Conservation (phyloP, 2,329 filamentous ascomycete species). For the Pestalotiopsis sp. region DNA sequence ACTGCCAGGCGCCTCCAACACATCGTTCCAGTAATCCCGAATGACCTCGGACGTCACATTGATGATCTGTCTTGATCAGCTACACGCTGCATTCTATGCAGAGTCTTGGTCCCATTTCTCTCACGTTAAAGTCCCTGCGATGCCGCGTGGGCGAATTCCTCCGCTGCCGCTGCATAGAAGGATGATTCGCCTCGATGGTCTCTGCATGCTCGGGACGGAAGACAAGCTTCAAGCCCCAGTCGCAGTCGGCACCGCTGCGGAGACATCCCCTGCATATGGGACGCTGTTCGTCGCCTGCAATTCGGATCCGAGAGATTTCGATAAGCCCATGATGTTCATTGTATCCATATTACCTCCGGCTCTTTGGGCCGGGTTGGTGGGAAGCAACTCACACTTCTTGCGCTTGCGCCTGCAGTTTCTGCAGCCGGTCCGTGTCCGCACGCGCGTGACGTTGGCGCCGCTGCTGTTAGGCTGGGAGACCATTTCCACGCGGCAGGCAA, state of each 20-base stretch:
- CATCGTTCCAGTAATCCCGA: slow-evolving; percentile 3
- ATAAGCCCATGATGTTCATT: neutral
- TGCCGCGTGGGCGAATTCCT: neutral
- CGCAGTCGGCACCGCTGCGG: neutral
- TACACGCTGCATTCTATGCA: neutral
- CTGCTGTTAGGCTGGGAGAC: neutral
- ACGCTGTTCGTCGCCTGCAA: neutral
- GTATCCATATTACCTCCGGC: neutral
- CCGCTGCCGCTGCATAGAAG: neutral
- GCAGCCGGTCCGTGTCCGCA: slow-evolving; percentile 2
- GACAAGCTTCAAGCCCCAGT: neutral
- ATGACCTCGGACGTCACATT: slow-evolving; percentile 3
- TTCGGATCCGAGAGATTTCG: neutral
- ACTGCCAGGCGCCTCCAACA: neutral
- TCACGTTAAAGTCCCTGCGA: neutral
- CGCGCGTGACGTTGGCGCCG: neutral
- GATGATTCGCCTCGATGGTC: neutral
- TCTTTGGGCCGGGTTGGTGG: neutral
- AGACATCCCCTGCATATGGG: neutral
- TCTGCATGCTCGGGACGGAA: slow-evolving; percentile 3
- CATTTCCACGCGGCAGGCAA: neutral
- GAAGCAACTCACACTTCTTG: slow-evolving; percentile 1
- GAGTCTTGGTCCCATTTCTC: neutral
- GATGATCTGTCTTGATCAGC: slow-evolving; percentile 10
- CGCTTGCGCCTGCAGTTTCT: slow-evolving; percentile 3